phyloP scores from a whole-genome alignment of 176 grass and related monocot genomes.

The Musa itinerans region DNA sequence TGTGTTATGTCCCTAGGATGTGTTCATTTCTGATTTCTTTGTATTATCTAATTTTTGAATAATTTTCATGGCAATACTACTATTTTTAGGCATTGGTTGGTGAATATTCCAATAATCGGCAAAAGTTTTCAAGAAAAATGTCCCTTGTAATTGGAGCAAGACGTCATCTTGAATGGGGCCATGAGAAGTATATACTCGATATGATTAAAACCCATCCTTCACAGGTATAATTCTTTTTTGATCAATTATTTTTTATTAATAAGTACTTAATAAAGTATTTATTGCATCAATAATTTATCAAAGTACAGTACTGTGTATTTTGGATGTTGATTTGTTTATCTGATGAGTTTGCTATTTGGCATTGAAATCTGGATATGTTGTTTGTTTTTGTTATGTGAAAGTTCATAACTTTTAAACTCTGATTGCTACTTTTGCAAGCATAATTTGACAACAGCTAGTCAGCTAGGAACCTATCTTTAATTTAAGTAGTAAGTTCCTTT shows the following conservation, averaged over 20 bases:
- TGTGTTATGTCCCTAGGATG: neutral
- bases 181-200: constrained; percentile 93
- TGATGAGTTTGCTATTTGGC: neutral
- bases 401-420: too few species aligned
- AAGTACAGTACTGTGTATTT: neutral
- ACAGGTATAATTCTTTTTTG: constrained; percentile 41
- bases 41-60: constrained; percentile 1
- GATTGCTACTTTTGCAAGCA: too few species aligned
- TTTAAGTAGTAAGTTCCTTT: too few species aligned
- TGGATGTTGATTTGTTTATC: neutral
- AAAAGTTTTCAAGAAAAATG: constrained; percentile 73
- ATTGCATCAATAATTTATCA: neutral
- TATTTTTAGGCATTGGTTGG: constrained; percentile 71
- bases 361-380: neutral
- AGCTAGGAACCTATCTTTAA: too few species aligned
- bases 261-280: too few species aligned
- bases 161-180: constrained; percentile 87
- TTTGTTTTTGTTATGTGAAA: neutral
- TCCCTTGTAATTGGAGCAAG: constrained; percentile 76
- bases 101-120: constrained; percentile 37
- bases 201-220: constrained; percentile 72
- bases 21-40: neutral
- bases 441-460: too few species aligned
- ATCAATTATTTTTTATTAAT: neutral
- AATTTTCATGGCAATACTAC: constrained; percentile 14